Evolutionary conservation across 2,329 filamentous ascomycete genomes (phyloP).

Genomic region (Beauveria caledonica): DNA sequence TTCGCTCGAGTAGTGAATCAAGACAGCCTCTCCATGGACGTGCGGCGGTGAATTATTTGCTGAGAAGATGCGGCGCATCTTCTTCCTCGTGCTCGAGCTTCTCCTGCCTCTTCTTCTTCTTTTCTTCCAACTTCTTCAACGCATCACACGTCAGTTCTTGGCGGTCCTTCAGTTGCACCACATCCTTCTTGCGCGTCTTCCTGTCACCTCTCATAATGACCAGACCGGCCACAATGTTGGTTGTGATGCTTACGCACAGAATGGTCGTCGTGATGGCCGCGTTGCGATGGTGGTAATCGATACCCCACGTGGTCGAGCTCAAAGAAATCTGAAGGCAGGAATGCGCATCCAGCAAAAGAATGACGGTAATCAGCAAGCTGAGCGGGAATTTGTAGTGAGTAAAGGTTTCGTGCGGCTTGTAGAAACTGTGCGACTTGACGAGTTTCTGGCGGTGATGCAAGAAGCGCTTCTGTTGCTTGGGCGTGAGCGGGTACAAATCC

Average conservation of each 20-base stretch:
- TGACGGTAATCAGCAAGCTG: slow-evolving; percentile 63
- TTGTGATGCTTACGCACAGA: slow-evolving; percentile 68
- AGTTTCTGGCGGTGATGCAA: slow-evolving; percentile 74
- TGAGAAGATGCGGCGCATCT: neutral
- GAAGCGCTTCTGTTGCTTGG: slow-evolving; percentile 59
- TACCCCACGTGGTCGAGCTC: slow-evolving; percentile 70
- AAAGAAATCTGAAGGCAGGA: slow-evolving; percentile 73
- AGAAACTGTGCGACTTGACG: slow-evolving; percentile 76
- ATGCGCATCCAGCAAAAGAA: slow-evolving; percentile 72
- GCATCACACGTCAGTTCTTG: slow-evolving; percentile 63
- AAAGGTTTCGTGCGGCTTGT: slow-evolving; percentile 78
- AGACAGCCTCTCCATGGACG: neutral
- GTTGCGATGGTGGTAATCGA: slow-evolving; percentile 60
- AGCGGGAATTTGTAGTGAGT: slow-evolving; percentile 77
- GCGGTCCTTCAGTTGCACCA: slow-evolving; percentile 65
- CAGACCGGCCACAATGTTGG: slow-evolving; percentile 69
- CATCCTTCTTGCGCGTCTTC: slow-evolving; percentile 76
- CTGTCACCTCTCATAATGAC: slow-evolving; percentile 70
- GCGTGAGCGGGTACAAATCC: slow-evolving; percentile 49
- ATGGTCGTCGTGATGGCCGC: slow-evolving; percentile 72
- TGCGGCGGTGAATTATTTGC: neutral
- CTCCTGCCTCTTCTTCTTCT: slow-evolving; percentile 28
- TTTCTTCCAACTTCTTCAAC: slow-evolving; percentile 41
- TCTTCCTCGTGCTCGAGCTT: slow-evolving; percentile 15
- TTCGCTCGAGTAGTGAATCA: neutral